Evolutionary conservation across 768 basidiomycete genomes (phyloP).

Genomic region (Mycena amicta): DNA sequence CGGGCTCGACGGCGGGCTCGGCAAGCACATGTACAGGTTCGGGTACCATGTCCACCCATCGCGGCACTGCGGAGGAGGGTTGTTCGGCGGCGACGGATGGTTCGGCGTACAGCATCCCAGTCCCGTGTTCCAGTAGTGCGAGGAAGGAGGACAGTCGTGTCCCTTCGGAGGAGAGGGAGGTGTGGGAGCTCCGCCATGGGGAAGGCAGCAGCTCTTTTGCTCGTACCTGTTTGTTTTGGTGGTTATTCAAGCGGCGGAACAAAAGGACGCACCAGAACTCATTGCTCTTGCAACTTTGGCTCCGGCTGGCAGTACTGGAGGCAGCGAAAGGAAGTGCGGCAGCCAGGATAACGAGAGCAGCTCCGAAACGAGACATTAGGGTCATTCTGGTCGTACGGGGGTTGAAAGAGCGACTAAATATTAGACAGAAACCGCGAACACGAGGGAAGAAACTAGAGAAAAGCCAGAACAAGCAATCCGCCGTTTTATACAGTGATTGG

Average conservation of each 20-base stretch:
- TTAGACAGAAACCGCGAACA: conserved; percentile 26
- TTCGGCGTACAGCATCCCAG: conserved; percentile 58
- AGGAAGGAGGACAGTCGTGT: conserved; percentile 45
- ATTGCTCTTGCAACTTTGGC: conserved; percentile 28
- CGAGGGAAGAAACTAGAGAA: conserved; percentile 26
- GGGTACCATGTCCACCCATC: conserved; percentile 49
- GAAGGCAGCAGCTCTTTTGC: conserved; percentile 45
- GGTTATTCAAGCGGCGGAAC: not conserved
- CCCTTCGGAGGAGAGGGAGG: conserved; percentile 52
- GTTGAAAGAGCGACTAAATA: conserved; percentile 33
- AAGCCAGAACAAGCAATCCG: conserved; percentile 5
- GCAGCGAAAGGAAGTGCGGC: conserved; percentile 37
- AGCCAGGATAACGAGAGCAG: conserved; percentile 36
- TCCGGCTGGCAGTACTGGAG: conserved; percentile 27
- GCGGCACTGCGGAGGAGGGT: conserved; percentile 54
- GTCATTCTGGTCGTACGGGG: conserved; percentile 37
- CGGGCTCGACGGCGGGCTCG: conserved; percentile 29
- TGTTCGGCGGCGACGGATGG: conserved; percentile 39
- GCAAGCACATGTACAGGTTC: conserved; percentile 44
- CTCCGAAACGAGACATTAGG: conserved; percentile 33
- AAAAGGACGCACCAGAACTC: conserved; percentile 36
- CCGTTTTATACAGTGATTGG: conserved; percentile 11
- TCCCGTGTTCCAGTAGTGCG: conserved; percentile 50
- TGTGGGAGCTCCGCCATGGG: conserved; percentile 39
- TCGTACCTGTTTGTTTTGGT: conserved; percentile 28